Conservation (phyloP, 164 flowering plant species). For the Magnolia officinalis region DNA sequence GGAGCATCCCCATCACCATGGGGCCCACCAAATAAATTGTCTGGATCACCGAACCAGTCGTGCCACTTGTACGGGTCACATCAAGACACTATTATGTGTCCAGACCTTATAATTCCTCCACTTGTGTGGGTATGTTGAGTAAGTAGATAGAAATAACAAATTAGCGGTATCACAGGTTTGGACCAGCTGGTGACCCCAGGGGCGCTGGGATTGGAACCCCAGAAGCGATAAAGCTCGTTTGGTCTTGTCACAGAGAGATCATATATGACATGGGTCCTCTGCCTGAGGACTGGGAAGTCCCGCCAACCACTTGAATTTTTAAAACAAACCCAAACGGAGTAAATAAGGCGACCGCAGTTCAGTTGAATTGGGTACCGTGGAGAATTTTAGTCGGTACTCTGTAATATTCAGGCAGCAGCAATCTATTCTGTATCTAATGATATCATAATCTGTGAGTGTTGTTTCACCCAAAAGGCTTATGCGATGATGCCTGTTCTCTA, state of each 20-base stretch:
- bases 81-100: background rate
- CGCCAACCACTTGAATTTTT: conserved; percentile 58
- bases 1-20: background rate
- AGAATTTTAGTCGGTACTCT: background rate
- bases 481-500: background rate
- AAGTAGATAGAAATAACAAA: conserved; percentile 5
- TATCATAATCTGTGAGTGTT: background rate
- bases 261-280: conserved; percentile 90
- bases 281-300: conserved; percentile 59
- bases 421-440: background rate
- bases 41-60: background rate
- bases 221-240: conserved; percentile 93
- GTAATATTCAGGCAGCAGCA: background rate
- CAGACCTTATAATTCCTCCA: background rate
- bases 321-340: background rate
- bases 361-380: background rate
- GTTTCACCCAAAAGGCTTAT: too few relatives aligned
- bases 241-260: conserved; percentile 98
- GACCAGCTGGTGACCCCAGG: conserved; percentile 97
- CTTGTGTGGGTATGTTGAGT: background rate
- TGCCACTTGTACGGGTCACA: background rate
- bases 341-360: background rate
- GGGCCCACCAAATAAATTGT: too few relatives aligned
- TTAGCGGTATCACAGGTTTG: conserved; percentile 60
- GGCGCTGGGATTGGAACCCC: conserved; percentile 99